Evolutionary conservation across 305 asterid species (phyloP).

Genomic region (Solanum hybrid): DNA sequence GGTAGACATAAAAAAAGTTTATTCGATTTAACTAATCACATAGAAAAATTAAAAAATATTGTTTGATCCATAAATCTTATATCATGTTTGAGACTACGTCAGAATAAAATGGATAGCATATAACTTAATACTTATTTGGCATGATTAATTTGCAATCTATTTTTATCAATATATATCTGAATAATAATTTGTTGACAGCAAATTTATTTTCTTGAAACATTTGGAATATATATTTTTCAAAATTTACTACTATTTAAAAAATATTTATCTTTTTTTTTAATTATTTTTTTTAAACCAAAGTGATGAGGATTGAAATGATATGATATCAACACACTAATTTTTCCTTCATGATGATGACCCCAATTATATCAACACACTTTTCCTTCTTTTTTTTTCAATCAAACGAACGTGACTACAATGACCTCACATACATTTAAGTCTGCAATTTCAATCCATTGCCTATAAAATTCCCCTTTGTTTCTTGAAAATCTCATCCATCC

Average conservation of each 20-base stretch:
- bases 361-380: neutral
- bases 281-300: neutral
- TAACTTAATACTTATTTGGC: neutral
- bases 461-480: neutral
- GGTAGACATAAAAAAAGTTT: no score
- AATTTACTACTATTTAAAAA: neutral
- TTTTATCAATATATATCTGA: no score
- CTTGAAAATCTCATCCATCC: neutral
- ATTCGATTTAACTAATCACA: no score
- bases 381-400: neutral
- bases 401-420: constrained; percentile 3
- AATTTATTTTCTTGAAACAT: neutral
- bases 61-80: no score
- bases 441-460: constrained; percentile 1
- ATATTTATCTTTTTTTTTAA: neutral
- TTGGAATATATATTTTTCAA: no score
- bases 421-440: neutral
- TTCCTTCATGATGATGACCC: neutral
- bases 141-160: no score
- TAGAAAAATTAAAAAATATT: no score
- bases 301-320: neutral
- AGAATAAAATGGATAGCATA: no score
- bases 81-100: no score
- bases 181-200: neutral
- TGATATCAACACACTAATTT: neutral